Percentiles rank a stretch among this genome's conserved stretches.
phyloP scores from a whole-genome alignment of 306 rosid genomes.

The Albizia julibrissin region DNA sequence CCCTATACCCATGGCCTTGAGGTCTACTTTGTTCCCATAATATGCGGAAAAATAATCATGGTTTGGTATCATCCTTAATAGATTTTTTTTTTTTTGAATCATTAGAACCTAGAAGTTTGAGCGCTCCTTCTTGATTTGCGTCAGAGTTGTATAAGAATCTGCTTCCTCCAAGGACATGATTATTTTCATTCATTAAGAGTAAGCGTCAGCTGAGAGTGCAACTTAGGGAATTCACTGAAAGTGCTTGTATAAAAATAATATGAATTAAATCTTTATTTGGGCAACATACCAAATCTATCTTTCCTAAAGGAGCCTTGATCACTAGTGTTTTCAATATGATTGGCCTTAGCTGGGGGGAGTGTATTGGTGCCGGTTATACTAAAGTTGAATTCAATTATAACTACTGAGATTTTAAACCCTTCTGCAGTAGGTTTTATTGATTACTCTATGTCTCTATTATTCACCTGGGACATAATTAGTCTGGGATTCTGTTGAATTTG shows the following conservation, averaged over 20 bases:
- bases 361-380: not conserved
- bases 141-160: not conserved
- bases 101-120: constrained; percentile 10
- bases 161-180: not conserved
- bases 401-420: not conserved
- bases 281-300: not conserved
- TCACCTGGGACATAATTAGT: not conserved
- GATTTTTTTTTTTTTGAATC: not conserved
- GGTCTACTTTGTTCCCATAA: not conserved
- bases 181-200: not conserved
- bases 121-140: constrained; percentile 20
- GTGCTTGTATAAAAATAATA: not conserved
- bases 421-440: not conserved
- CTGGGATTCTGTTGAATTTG: not conserved
- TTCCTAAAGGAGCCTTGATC: not conserved
- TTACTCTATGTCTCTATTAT: not conserved
- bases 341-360: constrained; percentile 1
- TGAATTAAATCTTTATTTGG: not conserved
- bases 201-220: not conserved
- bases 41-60: not conserved
- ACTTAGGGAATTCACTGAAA: not conserved
- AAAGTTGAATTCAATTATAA: constrained; percentile 2
- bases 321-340: not conserved
- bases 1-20: not conserved
- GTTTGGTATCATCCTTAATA: not conserved